Evolutionary conservation across 768 basidiomycete species (phyloP), one percentile per base, ranked within the genome.

Genomic region (Sporobolomyces phaffii): DNA sequence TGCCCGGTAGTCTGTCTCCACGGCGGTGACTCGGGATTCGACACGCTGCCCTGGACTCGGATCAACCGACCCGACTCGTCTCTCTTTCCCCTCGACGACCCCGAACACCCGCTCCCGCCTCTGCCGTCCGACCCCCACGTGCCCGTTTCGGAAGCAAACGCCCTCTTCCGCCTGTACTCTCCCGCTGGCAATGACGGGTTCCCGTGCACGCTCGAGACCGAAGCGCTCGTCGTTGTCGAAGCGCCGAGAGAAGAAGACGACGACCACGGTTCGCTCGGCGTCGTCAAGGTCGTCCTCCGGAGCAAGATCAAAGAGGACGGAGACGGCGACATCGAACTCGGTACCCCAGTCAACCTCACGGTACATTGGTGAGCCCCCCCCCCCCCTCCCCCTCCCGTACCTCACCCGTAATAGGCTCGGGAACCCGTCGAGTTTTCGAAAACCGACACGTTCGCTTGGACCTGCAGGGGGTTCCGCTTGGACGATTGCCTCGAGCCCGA

Each of bases 301-400:
- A 63, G 65, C 6, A 72, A 59, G 62, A 68, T 72, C 48, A 49
- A 51, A 34, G 62, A 67, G 38, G 70, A 72, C 18, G 70, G 62
- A 13, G 60, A 61, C 24, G 45, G 52, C 22, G 70, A 28, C 5
- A 47, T 52, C 31, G 28, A 48, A 26, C 33, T 51, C 28, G 70
- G 70, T 4, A 72, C 70, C 20, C 70, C 70, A 2, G 47, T 72
- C n/a, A 72, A 72, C 47, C 33, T 68, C n/a, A 72, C 70, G 0
- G 56, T 68, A 1, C 70, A 72, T 53, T 72, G 70, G 69, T 61
- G 31, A 26, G 59, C 28, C 1, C 11, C 8, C 44, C 26, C 34
- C 40, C 11, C 1, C 49, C 6, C 44, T 22, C 14, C 22, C 36
- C 8, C n/a, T n/a, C n/a, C n/a, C n/a, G n/a, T n/a, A n/a, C n/a